Base-by-base conservation (phyloP, 2,329 filamentous ascomycete species). In the Curvularia sp. region DNA sequence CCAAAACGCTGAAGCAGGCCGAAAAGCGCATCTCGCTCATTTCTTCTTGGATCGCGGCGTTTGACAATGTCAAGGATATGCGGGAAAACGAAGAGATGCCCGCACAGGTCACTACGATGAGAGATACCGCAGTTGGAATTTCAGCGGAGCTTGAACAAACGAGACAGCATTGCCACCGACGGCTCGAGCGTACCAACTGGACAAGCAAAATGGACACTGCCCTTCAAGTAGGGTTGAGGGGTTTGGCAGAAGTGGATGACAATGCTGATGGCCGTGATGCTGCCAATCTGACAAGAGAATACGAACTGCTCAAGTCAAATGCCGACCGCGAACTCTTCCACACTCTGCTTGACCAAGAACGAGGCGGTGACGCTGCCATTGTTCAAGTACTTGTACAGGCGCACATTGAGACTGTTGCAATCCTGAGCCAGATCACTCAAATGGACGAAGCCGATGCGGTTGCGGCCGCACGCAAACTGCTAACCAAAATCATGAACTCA, bases 21-120 rank as follows among this genome's bases (percentile, higher is more conserved):
- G 92, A 97, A 79, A 86, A 92, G 64, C 87, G 95, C 15, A 96
- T 97, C 61, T 85, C 87, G 6, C 83, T 96, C 59, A 83, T 99
- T n/a, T 93, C 90, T 3, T 89, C 90, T 1, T 99, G 95, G 95
- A 90, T 97, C 55, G 91, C 90, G 1, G 92, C 93, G 1, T 99
- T 98, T 69, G 94, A 98, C 63, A 82, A 85, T 1, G 86, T 96
- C 2, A 94, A 89, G 66, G 91, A 92, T 38, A 83, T 83, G 47
- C 84, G 88, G 18, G 89, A 90, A 51, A 85, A 87, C 19, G 89
- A 90, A 59, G 84, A 88, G 79, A 84, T 30, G 91, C 87, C 65
- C 80, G 97, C 69, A 3, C 71, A 74, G 46, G 49, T 74, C 43
- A 77, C 83, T 2, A 85, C 90, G 0, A 91, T 98, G 80, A 88